Base-by-base conservation (phyloP, 2,329 filamentous ascomycete species). In the Stachybotrys chartarum region DNA sequence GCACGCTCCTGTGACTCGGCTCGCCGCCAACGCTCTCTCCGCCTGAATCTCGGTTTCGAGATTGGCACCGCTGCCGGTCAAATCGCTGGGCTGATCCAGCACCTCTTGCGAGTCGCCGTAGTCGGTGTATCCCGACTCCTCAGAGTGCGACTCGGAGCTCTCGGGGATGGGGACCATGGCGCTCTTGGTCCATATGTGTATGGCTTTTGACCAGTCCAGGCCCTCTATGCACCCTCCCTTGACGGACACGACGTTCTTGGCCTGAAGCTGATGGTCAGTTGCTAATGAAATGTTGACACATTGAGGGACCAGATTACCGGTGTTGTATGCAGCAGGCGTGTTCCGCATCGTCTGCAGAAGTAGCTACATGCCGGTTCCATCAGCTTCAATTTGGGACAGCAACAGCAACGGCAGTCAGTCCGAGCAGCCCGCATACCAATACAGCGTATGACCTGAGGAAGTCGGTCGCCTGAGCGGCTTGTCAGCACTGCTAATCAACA, bases 121-220 rank as follows among this genome's bases (percentile, higher is more conserved):
- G 12, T 74, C 72, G 12, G 71, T 74, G 46, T 64, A 67, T 6
- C 63, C 68, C 3, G 80, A 80, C 55, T 81, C 78, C 56, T 81
- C 82, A 14, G 78, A 76, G 65, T 80, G 78, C 6, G 72, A 68
- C 70, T 86, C 82, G 31, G 77, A 79, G 10, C 83, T 81, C 61
- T 86, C 83, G 3, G 86, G 85, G 59, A 89, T 87, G 39, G 84
- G 81, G 17, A 88, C 77, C 75, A 89, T 84, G 60, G 85, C 85
- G 47, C 77, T 79, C 62, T 82, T 83, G 18, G 83, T 85, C 81
- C 83, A 88, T 61, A 89, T 84, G 71, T 90, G 86, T 59, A 82
- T 80, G 31, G 83, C 84, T 3, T 67, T 72, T 12, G 67, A 72
- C 81, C 84, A 83, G 67, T 85, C 78, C 18, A 89, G 71, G 1